These are phyloP conservation scores for Dendrobium nobile DNA, from an alignment of 106 monocot genomes.

Conservation along the genomic window DNA sequence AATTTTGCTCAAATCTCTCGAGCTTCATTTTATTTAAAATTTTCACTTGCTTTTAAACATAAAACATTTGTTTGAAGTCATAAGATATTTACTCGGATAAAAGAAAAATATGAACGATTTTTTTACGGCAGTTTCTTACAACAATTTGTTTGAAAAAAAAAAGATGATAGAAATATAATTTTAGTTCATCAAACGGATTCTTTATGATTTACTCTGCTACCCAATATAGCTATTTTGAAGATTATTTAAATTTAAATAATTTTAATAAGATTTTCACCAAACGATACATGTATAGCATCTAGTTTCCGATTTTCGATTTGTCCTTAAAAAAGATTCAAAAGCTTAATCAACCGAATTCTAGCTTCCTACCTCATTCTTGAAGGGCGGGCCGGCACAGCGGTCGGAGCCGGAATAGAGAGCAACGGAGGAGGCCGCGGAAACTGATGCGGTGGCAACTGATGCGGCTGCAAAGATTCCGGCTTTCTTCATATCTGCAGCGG, in stretches of 20 bases:
- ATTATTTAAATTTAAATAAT: too few species aligned
- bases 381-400: neutral
- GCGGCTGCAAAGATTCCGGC: conserved; percentile 21
- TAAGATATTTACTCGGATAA: neutral
- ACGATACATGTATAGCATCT: too few species aligned
- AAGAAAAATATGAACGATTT: too few species aligned
- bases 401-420: neutral
- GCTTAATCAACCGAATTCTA: neutral
- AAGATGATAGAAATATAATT: too few species aligned
- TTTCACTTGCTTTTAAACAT: neutral
- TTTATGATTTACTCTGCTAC: too few species aligned
- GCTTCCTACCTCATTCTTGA: neutral
- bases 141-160: too few species aligned
- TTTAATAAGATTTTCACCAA: too few species aligned
- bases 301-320: too few species aligned
- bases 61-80: neutral
- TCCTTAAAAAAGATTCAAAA: too few species aligned
- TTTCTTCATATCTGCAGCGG: conserved; percentile 21
- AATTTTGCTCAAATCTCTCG: neutral
- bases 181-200: too few species aligned
- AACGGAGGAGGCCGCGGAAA: conserved; percentile 5
- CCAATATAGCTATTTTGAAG: too few species aligned
- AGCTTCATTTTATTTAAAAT: neutral
- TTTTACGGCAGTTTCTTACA: too few species aligned
- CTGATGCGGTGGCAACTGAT: conserved; percentile 7